These are phyloP conservation scores for Saccharomycopsis malanga DNA, from an alignment of 805 yeast species.

Conservation along the genomic window DNA sequence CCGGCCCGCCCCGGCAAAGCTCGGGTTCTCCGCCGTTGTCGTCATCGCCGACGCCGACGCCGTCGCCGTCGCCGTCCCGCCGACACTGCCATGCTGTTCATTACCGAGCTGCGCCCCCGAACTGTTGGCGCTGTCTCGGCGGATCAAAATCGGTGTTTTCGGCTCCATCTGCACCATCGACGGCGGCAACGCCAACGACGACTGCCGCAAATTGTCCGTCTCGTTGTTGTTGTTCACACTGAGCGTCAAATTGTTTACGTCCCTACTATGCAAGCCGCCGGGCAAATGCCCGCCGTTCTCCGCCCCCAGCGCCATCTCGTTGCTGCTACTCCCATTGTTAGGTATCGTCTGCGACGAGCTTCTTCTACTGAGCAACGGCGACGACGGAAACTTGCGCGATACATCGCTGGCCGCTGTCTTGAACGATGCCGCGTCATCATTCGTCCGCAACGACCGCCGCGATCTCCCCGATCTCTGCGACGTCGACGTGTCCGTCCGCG, in stretches of 20 bases:
- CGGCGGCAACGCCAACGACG: conserved; percentile 40
- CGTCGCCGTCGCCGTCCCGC: conserved; percentile 26
- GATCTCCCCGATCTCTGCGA: conserved; percentile 38
- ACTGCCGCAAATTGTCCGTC: conserved; percentile 21
- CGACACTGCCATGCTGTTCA: conserved; percentile 29
- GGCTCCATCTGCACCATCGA: conserved; percentile 68
- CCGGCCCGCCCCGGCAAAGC: neutral
- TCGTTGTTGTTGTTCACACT: conserved; percentile 24
- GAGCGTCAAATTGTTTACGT: conserved; percentile 15
- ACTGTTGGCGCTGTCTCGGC: conserved; percentile 41
- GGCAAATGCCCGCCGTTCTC: neutral
- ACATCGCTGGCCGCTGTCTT: conserved; percentile 28
- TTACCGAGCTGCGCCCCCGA: conserved; percentile 22
- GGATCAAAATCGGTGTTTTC: conserved; percentile 62
- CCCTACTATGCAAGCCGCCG: conserved; percentile 3
- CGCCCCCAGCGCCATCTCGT: neutral
- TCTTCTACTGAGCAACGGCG: conserved; percentile 17
- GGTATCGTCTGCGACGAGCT: conserved; percentile 23
- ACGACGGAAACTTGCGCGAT: conserved; percentile 16
- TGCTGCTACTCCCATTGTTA: conserved; percentile 2
- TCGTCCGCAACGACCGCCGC: conserved; percentile 28
- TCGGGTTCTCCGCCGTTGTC: conserved; percentile 6
- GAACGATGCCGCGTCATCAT: conserved; percentile 29
- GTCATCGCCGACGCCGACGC: conserved; percentile 24
- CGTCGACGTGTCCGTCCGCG: conserved; percentile 48